Percentiles rank a stretch among this genome's conserved stretches.
phyloP scores from a whole-genome alignment of 2,329 filamentous ascomycete genomes.

The Emmonsiellopsis sp. region DNA sequence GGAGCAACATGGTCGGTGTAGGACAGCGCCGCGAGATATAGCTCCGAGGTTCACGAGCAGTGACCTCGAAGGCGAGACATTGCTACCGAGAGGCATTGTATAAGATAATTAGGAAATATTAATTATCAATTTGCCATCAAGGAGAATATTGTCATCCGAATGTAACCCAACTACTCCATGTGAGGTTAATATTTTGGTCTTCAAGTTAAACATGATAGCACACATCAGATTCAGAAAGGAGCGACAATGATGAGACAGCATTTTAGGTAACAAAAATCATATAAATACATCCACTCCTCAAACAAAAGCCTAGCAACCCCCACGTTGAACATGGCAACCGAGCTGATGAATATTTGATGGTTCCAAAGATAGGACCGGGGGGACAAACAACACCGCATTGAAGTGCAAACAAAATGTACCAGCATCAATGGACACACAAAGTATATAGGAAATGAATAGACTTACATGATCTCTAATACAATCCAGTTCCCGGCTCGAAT shows the following conservation, averaged over 20 bases:
- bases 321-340: not conserved
- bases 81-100: constrained; percentile 1
- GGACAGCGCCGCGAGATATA: not conserved
- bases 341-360: not conserved
- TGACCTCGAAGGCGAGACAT: constrained; percentile 7
- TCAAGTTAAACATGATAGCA: not conserved
- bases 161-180: not conserved
- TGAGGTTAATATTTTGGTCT: not conserved
- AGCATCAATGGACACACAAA: not conserved
- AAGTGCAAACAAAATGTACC: not conserved
- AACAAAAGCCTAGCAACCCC: too few species aligned
- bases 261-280: too few species aligned
- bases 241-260: too few species aligned
- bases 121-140: not conserved
- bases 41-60: not conserved
- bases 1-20: not conserved
- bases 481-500: not conserved
- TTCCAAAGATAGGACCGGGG: too few species aligned
- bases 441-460: not conserved
- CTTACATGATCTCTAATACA: not conserved
- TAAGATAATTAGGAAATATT: not conserved
- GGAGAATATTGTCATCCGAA: not conserved
- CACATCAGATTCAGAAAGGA: not conserved
- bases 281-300: too few species aligned
- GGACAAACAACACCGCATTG: not conserved